These are phyloP conservation scores for Halteria grandinella DNA, from an alignment of 73 alveolate species.

Conservation along the genomic window DNA sequence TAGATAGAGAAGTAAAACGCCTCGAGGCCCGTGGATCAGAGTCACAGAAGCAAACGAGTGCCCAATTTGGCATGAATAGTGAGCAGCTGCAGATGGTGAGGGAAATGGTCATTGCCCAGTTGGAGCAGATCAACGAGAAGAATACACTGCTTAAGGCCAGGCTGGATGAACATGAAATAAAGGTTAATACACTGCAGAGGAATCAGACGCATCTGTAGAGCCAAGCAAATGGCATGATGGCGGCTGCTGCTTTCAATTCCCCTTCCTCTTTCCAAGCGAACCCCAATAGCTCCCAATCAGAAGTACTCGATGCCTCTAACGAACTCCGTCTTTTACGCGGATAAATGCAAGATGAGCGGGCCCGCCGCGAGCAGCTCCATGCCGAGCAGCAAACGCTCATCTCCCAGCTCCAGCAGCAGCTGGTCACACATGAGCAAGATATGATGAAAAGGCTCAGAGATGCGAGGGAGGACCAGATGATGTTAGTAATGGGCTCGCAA, in stretches of 20 bases:
- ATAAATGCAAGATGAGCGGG: constrained; percentile 47
- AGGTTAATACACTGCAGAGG: constrained; percentile 4
- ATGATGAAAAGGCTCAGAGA: constrained; percentile 55
- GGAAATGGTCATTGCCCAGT: constrained; percentile 8
- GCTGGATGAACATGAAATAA: constrained; percentile 37
- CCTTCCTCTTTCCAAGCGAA: neutral
- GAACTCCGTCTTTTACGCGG: constrained; percentile 57
- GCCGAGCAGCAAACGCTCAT: constrained; percentile 44
- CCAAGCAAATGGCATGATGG: neutral
- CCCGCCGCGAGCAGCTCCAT: constrained; percentile 47
- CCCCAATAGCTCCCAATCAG: constrained; percentile 31
- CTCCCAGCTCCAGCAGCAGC: constrained; percentile 49
- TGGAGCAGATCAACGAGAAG: constrained; percentile 11
- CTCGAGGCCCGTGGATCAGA: constrained; percentile 59
- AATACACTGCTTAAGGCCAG: constrained; percentile 5
- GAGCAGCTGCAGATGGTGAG: neutral
- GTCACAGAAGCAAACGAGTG: neutral
- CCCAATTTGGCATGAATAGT: neutral
- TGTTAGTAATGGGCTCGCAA: constrained; percentile 23
- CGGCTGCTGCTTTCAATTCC: neutral
- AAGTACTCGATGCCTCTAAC: no score
- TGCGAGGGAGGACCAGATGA: constrained; percentile 62
- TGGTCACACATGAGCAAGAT: constrained; percentile 55
- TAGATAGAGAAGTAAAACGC: constrained; percentile 66
- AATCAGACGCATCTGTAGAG: constrained; percentile 8